Conservation (phyloP, 768 basidiomycete species). For the Naematelia encephala region DNA sequence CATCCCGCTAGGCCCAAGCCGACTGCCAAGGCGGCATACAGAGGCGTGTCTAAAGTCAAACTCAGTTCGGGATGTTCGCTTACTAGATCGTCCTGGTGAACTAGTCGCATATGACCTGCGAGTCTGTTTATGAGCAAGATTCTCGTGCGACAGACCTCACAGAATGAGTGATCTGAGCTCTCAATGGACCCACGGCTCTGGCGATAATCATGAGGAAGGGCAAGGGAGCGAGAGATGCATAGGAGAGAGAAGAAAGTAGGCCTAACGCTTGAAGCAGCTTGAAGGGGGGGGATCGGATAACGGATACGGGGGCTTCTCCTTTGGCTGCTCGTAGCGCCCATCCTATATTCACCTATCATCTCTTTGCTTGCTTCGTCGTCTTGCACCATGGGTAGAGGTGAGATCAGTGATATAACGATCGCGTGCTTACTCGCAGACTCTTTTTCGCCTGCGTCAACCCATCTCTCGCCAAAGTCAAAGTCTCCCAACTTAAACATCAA, state of each 20-base stretch:
- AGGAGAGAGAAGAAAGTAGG: too few species aligned
- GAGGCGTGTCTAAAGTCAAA: conserved; percentile 21
- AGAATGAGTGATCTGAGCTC: background rate
- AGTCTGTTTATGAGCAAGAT: background rate
- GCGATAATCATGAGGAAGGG: background rate
- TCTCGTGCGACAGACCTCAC: background rate
- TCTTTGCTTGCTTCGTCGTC: too few species aligned
- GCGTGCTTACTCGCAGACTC: background rate
- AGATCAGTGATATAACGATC: background rate
- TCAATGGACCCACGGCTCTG: background rate
- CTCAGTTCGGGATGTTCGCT: conserved; percentile 3
- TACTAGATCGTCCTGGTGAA: conserved; percentile 27
- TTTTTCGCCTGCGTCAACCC: background rate
- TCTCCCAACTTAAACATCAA: conserved; percentile 17
- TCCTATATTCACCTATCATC: too few species aligned
- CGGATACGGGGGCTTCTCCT: too few species aligned
- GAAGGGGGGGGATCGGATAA: too few species aligned
- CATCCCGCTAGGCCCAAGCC: conserved; percentile 18
- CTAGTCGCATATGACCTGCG: conserved; percentile 22
- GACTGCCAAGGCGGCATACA: conserved; percentile 34
- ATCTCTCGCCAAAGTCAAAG: conserved; percentile 10
- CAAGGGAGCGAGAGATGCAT: too few species aligned
- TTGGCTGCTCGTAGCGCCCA: too few species aligned
- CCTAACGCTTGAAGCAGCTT: too few species aligned
- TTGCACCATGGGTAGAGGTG: conserved; percentile 2